Evolutionary conservation across 2,329 filamentous ascomycete species (phyloP), one percentile per base, ranked within the genome.

Genomic region (Anisogramma anomala): DNA sequence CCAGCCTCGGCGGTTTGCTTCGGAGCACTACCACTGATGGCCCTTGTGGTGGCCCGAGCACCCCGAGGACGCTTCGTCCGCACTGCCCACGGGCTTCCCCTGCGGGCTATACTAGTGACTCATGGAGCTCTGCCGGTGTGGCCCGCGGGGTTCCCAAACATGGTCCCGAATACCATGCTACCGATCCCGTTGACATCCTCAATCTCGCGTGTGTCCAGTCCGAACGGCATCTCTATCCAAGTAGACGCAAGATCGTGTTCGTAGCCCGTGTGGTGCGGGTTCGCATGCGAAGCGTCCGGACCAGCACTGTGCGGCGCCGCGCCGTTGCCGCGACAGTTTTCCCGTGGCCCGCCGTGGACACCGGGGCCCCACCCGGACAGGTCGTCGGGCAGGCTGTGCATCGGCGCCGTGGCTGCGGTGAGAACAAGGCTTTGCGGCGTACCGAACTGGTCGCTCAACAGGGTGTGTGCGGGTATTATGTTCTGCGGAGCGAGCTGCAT

Each of bases 211-310:
- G 86, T 84, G 44, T 91, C 84, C 61, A 94, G 77, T 56, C 94
- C 93, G 61, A 94, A 94, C 1, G 88, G 59, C 93, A 94, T 23
- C 22, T 9, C 84, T 88, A 96, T 4, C 83, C 84, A 39, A n/a
- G n/a, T n/a, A n/a, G n/a, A n/a, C n/a, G n/a, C n/a, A n/a, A n/a
- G 63, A 46, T 76, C 72, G 26, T 52, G 51, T 2, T 52, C 54
- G 33, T 56, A 56, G 2, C 52, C 52, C 9, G 53, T 51, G 17
- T 56, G 52, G 35, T 59, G 46, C 15, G 52, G 35, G 41, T 41
- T 42, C 23, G 39, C 36, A 20, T 49, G 43, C 5, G 30, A 18
- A 19, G 30, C 30, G 15, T 32, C 30, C 8, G 30, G 17, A 9
- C 15, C 30, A 18, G 15, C 11, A 18, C 15, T 32, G 8, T 18